phyloP scores from a whole-genome alignment of 176 grass and related monocot genomes.

The Carex cristatella region DNA sequence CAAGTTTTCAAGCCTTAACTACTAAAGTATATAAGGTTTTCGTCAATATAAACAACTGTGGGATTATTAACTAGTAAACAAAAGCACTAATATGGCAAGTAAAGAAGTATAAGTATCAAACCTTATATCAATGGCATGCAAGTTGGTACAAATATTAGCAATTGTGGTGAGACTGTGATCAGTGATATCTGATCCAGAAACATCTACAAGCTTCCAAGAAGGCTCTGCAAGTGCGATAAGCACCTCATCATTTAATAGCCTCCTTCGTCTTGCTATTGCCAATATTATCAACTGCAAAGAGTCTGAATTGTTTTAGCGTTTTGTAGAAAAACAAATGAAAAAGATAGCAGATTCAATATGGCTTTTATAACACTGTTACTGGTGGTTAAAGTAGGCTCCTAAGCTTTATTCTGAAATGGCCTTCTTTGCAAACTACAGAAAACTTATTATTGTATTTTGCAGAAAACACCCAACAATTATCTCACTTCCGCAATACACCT shows the following conservation, averaged over 20 bases:
- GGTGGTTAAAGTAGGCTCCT: neutral
- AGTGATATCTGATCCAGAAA: slow-evolving; percentile 85
- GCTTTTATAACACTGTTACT: neutral
- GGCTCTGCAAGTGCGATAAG: slow-evolving; percentile 65
- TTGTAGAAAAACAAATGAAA: slow-evolving; percentile 1
- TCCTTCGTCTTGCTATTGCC: slow-evolving; percentile 82
- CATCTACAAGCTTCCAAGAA: slow-evolving; percentile 83
- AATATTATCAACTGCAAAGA: slow-evolving; percentile 65
- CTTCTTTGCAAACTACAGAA: neutral
- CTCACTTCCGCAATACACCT: neutral
- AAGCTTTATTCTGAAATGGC: neutral
- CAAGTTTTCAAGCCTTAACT: neutral
- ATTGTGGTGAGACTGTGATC: slow-evolving; percentile 50
- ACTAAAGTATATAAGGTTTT: neutral
- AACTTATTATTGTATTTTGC: neutral
- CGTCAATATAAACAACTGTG: neutral
- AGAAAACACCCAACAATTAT: neutral
- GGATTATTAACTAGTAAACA: neutral
- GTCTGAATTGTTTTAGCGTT: slow-evolving; percentile 23
- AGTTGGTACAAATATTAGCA: slow-evolving; percentile 59
- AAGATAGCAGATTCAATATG: neutral
- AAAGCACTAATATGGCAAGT: neutral
- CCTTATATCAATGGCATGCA: slow-evolving; percentile 87
- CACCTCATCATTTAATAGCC: slow-evolving; percentile 62
- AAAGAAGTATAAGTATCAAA: slow-evolving; percentile 27